Evolutionary conservation across 495 filamentous ascomycete species (phyloP).

Genomic region (Xylaria acuta): DNA sequence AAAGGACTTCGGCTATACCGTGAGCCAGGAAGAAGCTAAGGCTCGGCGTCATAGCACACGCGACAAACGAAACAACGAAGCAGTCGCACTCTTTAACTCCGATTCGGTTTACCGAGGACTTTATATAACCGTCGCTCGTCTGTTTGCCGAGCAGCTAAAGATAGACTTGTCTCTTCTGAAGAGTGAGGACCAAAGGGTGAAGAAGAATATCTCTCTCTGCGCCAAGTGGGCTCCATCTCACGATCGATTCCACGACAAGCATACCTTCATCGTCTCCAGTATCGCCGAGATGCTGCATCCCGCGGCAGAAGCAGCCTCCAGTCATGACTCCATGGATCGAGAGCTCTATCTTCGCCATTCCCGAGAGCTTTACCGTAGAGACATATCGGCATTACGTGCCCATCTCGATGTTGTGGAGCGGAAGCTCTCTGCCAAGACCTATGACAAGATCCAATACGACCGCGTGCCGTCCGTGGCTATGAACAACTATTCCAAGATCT

Average conservation of each 20-base stretch:
- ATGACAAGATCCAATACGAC: slow-evolving; percentile 53
- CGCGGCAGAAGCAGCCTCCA: neutral
- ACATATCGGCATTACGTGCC: slow-evolving; percentile 37
- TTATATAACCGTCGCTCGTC: slow-evolving; percentile 51
- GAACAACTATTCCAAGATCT: slow-evolving; percentile 50
- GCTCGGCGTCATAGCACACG: slow-evolving; percentile 11
- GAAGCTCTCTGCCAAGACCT: slow-evolving; percentile 45
- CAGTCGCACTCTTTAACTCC: slow-evolving; percentile 38
- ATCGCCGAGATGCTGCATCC: slow-evolving; percentile 57
- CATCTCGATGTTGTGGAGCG: slow-evolving; percentile 49
- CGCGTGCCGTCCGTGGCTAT: slow-evolving; percentile 56
- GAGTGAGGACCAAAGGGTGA: slow-evolving; percentile 37
- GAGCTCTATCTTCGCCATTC: slow-evolving; percentile 53
- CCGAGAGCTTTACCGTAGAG: slow-evolving; percentile 50
- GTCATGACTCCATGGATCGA: slow-evolving; percentile 33
- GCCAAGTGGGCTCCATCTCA: slow-evolving; percentile 58
- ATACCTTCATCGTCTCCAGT: slow-evolving; percentile 53
- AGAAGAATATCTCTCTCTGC: slow-evolving; percentile 49
- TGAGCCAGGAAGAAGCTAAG: slow-evolving; percentile 5
- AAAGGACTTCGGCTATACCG: no score
- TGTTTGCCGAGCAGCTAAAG: slow-evolving; percentile 56
- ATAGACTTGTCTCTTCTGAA: slow-evolving; percentile 45
- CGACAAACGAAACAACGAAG: slow-evolving; percentile 37
- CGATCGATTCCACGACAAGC: slow-evolving; percentile 55
- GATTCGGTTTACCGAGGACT: slow-evolving; percentile 48